Percentiles rank a stretch among this genome's conserved stretches.
These are phyloP conservation scores for Sporisorium graminicola DNA, from an alignment of 1,284 basidiomycete species.

Conservation along the genomic window DNA sequence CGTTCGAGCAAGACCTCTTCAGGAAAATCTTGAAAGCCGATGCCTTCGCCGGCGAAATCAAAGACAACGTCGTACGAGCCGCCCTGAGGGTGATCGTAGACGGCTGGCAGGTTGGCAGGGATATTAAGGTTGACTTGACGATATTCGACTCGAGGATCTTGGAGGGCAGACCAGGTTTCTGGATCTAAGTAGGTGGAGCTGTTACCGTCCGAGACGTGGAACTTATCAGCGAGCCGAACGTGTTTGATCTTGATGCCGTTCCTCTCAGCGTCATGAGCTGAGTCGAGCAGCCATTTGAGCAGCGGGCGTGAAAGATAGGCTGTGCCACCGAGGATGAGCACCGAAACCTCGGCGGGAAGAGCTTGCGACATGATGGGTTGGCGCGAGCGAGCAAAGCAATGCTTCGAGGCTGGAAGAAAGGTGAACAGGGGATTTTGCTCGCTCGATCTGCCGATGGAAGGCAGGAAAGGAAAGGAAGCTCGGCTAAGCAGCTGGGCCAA, in stretches of 20 bases:
- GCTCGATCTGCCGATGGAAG: constrained; percentile 1
- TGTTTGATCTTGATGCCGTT: constrained; percentile 26
- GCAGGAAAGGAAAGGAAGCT: constrained; percentile 1
- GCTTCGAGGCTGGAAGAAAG: not conserved
- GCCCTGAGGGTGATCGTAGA: constrained; percentile 38
- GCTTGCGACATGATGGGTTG: constrained; percentile 2
- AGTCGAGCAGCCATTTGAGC: constrained; percentile 42
- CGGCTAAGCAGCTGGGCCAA: not conserved
- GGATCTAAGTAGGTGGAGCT: constrained; percentile 52
- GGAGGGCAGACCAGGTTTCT: constrained; percentile 31
- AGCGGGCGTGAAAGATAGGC: constrained; percentile 45
- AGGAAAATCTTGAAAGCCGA: constrained; percentile 29
- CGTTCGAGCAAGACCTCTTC: constrained; percentile 53
- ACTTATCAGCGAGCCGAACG: constrained; percentile 59
- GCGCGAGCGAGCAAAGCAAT: not conserved
- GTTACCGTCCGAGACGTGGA: constrained; percentile 31
- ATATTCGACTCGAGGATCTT: constrained; percentile 56
- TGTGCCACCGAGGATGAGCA: constrained; percentile 57
- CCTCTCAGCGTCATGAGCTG: constrained; percentile 8
- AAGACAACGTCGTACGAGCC: constrained; percentile 54
- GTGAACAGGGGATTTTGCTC: too few species aligned
- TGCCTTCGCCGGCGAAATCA: constrained; percentile 59
- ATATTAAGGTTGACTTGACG: constrained; percentile 55
- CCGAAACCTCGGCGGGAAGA: constrained; percentile 36
- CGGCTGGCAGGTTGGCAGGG: constrained; percentile 19